Base-by-base conservation (phyloP, 148 eudicot genomes). In the Pharnaceum exiguum region DNA sequence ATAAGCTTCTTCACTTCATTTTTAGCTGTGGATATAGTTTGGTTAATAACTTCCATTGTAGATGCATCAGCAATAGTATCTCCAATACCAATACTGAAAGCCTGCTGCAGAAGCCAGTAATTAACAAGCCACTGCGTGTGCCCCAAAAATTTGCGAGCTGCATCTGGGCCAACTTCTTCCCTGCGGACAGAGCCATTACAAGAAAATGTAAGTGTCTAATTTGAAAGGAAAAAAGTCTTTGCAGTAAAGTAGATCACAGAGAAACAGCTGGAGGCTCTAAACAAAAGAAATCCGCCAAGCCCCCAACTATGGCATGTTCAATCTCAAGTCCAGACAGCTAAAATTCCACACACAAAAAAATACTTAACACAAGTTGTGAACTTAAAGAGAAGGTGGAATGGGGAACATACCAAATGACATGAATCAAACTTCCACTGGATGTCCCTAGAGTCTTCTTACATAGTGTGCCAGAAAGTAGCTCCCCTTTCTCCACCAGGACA, bases 81-180 rank as follows among this genome's bases (percentile, higher is more conserved):
- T 55, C 99, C 99, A 59, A 94, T 94, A 27, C 99, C 99, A 53
- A 94, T 94, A 64, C 99, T 94, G 60, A 94, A 94, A 60, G 73
- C 96, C 51, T 84, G 62, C 75, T 94, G 99, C 64, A 94, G 52
- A 60, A 94, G 87, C 99, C 96, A 94, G 71, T 94, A 94, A 66
- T 94, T 94, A 31, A 94, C 96, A 58, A 94, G 99, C 99, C 99
- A 94, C 75, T 94, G 99, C 18, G 99, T 94, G 69, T 94, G 99
- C 29, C 99, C 99, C 69, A 94, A 69, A 70, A 94, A 94, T 69
- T 89, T 94, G 54, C 99, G 91, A 72, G 99, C 99, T 24, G 99
- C 96, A 74, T 94, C 99, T 45, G 99, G 99, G 24, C 99, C 99
- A 57, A 94, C 99, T 69, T 94, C 99, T 68, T 84, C 99, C 99